Base-by-base conservation (phyloP, 169 alveolate species). In the Toxoplasma gondii region DNA sequence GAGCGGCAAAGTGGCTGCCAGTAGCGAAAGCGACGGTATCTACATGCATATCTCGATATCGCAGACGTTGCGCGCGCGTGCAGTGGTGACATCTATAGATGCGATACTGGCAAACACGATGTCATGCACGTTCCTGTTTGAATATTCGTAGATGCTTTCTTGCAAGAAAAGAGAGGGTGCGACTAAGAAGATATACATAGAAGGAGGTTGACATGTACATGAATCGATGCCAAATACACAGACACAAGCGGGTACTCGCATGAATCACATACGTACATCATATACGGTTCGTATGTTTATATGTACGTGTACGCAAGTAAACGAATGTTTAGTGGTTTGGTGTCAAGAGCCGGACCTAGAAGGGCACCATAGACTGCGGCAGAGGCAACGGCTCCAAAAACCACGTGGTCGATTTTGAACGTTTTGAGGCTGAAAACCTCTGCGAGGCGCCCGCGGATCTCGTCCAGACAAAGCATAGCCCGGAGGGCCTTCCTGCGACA, bases 291-390 rank as follows among this genome's bases (percentile, higher is more conserved):
- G 0, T 29, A 82, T 4, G 58, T 82, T 5, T 2, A 41, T 22
- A 82, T 39, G 38, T 82, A 38, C 27, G 7, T 36, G 41, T 41
- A 82, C 38, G 24, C 41, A 82, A 29, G 1, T 39, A 41, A 41
- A 41, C 29, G 27, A 1, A 16, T 82, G n/a, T n/a, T n/a, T n/a
- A n/a, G n/a, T n/a, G n/a, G n/a, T n/a, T n/a, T n/a, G n/a, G 24
- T 27, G 31, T 16, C 74, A 4, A 10, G n/a, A 31, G n/a, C 74
- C 74, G 74, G 96, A 43, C 98, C 98, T 90, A 97, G 41, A 74
- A 98, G 94, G 0, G 98, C 98, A 54, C 99, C 99, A 92, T 98
- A 98, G n/a, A 98, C 97, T 19, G 97, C 98, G 12, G 98, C 98
- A 38, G 98, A 96, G 38, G 98, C 99, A 78, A 92, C 83, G 88